phyloP scores from a whole-genome alignment of 2,329 filamentous ascomycete genomes.

The Phymatotrichopsis omnivora region DNA sequence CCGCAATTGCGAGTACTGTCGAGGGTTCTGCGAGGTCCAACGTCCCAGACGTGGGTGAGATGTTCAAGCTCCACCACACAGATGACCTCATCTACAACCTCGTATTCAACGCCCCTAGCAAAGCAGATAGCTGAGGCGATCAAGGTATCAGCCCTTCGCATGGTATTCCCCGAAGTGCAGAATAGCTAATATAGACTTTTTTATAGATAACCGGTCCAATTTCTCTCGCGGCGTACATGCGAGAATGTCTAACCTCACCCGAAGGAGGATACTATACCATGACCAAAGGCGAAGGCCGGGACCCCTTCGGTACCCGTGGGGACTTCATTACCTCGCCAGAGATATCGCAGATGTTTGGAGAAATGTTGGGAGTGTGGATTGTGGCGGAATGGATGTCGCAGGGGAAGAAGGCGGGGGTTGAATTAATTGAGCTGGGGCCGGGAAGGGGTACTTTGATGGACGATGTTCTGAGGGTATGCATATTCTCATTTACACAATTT shows the following conservation, averaged over 20 bases:
- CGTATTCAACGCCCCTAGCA: conserved; percentile 72
- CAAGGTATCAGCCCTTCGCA: conserved; percentile 50
- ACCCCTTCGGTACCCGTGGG: conserved; percentile 85
- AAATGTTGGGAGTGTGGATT: conserved; percentile 88
- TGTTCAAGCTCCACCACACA: too few relatives aligned
- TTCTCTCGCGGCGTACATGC: conserved; percentile 90
- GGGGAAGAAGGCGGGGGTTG: conserved; percentile 61
- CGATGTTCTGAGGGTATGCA: conserved; percentile 77
- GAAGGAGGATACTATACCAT: conserved; percentile 89
- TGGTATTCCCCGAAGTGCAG: conserved; percentile 5
- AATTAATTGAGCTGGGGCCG: conserved; percentile 88
- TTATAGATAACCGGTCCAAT: conserved; percentile 72
- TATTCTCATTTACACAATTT: conserved; percentile 9
- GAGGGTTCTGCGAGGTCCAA: neutral
- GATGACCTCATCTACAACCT: neutral
- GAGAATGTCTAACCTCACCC: conserved; percentile 90
- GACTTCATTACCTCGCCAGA: conserved; percentile 97
- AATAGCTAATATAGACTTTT: conserved; percentile 11
- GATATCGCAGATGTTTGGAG: conserved; percentile 94
- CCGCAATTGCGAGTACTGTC: conserved; percentile 7
- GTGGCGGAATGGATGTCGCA: conserved; percentile 95
- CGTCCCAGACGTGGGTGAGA: too few relatives aligned
- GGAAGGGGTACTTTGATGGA: conserved; percentile 94
- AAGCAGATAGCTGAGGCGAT: conserved; percentile 82
- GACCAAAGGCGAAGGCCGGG: conserved; percentile 54